Evolutionary conservation across 1,139 yeast species (phyloP), one percentile per base, ranked within the genome.

Genomic region (Suhomyces terraborum): DNA sequence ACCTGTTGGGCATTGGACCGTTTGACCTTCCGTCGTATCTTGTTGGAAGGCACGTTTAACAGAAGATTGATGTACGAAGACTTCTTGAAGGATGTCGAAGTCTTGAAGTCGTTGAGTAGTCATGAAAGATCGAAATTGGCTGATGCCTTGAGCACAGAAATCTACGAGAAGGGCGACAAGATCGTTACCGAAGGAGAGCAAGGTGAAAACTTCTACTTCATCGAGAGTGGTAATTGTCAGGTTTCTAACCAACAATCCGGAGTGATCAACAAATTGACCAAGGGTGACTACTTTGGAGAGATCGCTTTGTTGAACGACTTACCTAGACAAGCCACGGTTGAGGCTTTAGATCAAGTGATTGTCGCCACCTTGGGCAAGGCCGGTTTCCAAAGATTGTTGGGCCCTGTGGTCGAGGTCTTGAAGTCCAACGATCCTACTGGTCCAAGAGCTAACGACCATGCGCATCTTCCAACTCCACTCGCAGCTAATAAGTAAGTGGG

Each of bases 221-320:
- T 93, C 48, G 98, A 89, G 65, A 75, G 82, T 53, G 98, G 98
- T 48, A 77, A 75, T 45, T 96, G 96, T 45, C 79, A 81, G 49
- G 95, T 93, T 28, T 62, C 76, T 35, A 67, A 73, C 39, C 62
- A 70, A 37, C 75, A 69, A 32, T 77, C 79, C 40, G 91, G 93
- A 18, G 71, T 75, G 32, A 76, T 91, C 31, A 77, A 76, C 26
- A 70, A 71, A 17, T 73, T 88, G 49, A 66, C 76, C 35, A 84
- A 86, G 58, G 98, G 98, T 50, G 96, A 87, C 59, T 93, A 93
- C 66, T 93, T 93, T 64, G 98, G 98, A 51, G 98, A 93, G 67
- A 82, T 93, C 50, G 98, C 98, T 3, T 73, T 93, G 53, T 74
- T 93, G 53, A 87, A 91, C 55, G 96, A 93, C 58, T 73, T 84